phyloP scores from a whole-genome alignment of 192 early-diverging fungal genomes.

The Coemansia sp. region DNA sequence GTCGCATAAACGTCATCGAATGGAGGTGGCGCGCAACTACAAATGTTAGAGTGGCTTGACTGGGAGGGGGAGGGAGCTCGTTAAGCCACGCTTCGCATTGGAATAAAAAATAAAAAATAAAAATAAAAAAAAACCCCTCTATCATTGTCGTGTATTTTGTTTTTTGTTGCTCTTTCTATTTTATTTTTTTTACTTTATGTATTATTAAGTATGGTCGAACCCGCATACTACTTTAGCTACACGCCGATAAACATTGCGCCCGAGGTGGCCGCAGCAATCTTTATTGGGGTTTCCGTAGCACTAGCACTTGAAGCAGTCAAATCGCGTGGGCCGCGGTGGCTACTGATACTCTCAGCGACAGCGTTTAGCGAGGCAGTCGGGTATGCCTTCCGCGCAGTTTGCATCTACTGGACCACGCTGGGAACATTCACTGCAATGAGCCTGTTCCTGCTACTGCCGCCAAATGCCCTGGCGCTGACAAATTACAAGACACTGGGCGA shows the following conservation, averaged over 20 bases:
- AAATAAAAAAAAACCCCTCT: background rate
- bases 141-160: background rate
- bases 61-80: background rate
- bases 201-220: slow-evolving; percentile 2
- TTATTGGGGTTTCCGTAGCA: background rate
- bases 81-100: background rate
- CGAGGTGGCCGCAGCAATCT: slow-evolving; percentile 9
- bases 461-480: slow-evolving; percentile 34
- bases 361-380: slow-evolving; percentile 29
- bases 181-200: background rate
- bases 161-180: background rate
- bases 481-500: slow-evolving; percentile 41
- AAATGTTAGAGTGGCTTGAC: background rate
- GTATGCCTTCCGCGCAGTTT: slow-evolving; percentile 26
- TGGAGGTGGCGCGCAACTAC: slow-evolving; percentile 2
- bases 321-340: slow-evolving; percentile 4
- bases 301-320: slow-evolving; percentile 5
- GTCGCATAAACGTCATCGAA: background rate
- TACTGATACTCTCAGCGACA: slow-evolving; percentile 8
- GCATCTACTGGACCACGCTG: slow-evolving; percentile 24
- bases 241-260: slow-evolving; percentile 14
- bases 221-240: slow-evolving; percentile 23
- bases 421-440: slow-evolving; percentile 22
- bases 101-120: background rate
- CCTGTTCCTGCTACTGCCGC: slow-evolving; percentile 34